Evolutionary conservation across 2,329 filamentous ascomycete species (phyloP).

Genomic region (Fusarium multiceps): DNA sequence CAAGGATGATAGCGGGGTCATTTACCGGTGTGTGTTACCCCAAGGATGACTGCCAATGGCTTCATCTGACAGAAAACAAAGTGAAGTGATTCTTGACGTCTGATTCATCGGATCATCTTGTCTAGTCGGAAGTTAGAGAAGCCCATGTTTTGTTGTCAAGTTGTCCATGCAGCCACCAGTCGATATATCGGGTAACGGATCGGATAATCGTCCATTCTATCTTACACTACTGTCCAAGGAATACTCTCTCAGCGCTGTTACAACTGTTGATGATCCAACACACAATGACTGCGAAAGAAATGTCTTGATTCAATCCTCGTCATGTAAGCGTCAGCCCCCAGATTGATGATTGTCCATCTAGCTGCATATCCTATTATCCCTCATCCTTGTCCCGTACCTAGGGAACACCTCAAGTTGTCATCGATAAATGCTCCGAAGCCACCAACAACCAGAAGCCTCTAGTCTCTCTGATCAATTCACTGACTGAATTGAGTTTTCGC

Average conservation of each 20-base stretch:
- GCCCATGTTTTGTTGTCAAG: conserved; percentile 14
- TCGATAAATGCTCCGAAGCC: conserved; percentile 19
- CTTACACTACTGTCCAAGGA: background rate
- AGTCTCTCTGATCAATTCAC: background rate
- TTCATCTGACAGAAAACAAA: conserved; percentile 27
- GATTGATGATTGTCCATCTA: conserved; percentile 12
- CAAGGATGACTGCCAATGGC: conserved; percentile 20
- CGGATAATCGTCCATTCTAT: conserved; percentile 26
- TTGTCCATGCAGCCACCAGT: conserved; percentile 13
- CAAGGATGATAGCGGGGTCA: conserved; percentile 26
- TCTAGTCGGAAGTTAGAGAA: background rate
- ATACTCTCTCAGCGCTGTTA: conserved; percentile 10
- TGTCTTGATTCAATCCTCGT: conserved; percentile 10
- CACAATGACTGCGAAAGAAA: conserved; percentile 2
- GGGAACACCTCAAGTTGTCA: conserved; percentile 27
- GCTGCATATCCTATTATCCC: background rate
- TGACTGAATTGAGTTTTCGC: conserved; percentile 30
- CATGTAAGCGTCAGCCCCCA: conserved; percentile 41
- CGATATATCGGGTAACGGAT: conserved; percentile 35
- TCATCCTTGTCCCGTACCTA: conserved; percentile 1
- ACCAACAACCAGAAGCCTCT: background rate
- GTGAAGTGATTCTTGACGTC: conserved; percentile 17
- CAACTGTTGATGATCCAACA: background rate
- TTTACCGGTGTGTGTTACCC: conserved; percentile 16
- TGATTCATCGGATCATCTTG: conserved; percentile 37